Conservation (phyloP, 2,329 filamentous ascomycete genomes). For the Biscogniauxia marginata region DNA sequence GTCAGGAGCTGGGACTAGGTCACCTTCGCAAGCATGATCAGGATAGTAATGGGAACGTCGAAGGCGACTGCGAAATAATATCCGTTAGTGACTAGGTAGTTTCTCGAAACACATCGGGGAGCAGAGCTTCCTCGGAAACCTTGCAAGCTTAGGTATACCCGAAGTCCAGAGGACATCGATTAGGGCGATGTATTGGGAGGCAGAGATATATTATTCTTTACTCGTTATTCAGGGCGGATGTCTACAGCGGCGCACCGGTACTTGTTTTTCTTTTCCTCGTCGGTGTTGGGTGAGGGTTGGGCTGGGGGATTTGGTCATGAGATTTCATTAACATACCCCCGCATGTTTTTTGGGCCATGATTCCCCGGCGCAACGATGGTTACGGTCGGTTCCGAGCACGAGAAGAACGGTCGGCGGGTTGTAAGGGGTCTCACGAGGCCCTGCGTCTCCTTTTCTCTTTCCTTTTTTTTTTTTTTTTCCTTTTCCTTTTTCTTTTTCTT, state of each 20-base stretch:
- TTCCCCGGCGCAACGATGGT: conserved; percentile 7
- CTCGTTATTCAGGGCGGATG: conserved; percentile 17
- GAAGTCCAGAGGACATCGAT: too few relatives aligned
- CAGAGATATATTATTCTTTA: conserved; percentile 13
- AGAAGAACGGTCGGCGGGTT: not conserved
- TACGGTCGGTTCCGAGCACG: not conserved
- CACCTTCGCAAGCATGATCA: conserved; percentile 18
- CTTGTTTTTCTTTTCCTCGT: conserved; percentile 1
- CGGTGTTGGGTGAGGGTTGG: conserved; percentile 10
- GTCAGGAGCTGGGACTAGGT: conserved; percentile 48
- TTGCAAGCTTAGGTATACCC: too few relatives aligned
- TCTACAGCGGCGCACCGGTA: conserved; percentile 26
- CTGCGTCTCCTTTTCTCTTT: not conserved
- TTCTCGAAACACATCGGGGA: not conserved
- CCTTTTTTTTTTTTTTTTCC: conserved; percentile 1
- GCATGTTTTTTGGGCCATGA: conserved; percentile 24
- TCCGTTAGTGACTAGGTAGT: conserved; percentile 27
- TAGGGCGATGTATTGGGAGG: too few relatives aligned
- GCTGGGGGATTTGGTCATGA: conserved; percentile 6
- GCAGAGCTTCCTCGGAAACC: conserved; percentile 1
- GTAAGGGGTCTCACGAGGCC: not conserved
- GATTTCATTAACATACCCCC: conserved; percentile 18
- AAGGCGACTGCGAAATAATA: conserved; percentile 27
- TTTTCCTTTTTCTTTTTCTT: not conserved
- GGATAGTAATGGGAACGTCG: conserved; percentile 12